A percentile compares a stretch with the other conserved stretches of the same genome.
Evolutionary conservation across 768 basidiomycete species (phyloP).

Genomic region (Podaxis carcinomalis): DNA sequence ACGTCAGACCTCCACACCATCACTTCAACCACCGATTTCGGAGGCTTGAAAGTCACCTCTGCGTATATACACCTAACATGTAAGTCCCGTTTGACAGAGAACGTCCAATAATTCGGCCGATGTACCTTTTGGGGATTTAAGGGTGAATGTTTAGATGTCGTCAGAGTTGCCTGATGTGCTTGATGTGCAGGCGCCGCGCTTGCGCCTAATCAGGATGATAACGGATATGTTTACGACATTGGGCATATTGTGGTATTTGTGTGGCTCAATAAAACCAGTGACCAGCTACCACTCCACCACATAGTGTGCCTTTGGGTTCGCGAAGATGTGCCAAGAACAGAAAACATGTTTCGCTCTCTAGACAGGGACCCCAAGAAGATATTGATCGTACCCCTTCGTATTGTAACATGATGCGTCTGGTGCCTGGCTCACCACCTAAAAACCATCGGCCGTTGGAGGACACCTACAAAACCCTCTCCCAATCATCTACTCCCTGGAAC

Average conservation of each 20-base stretch:
- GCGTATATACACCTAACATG: background rate
- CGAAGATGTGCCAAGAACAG: background rate
- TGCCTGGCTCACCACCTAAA: background rate
- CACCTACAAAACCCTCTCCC: background rate
- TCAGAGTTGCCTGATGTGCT: background rate
- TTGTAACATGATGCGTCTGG: background rate
- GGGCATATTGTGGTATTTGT: background rate
- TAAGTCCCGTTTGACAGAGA: background rate
- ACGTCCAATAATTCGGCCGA: background rate
- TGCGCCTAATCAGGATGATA: background rate
- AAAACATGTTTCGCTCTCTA: background rate
- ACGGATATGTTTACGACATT: background rate
- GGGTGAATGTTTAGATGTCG: background rate
- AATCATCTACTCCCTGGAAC: background rate
- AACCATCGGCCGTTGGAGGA: background rate
- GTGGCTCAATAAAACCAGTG: background rate
- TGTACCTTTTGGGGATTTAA: slow-evolving; percentile 1
- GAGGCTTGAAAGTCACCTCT: background rate
- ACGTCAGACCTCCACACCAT: background rate
- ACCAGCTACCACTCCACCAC: background rate
- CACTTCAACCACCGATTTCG: background rate
- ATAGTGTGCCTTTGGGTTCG: background rate
- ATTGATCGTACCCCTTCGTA: background rate
- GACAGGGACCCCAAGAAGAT: background rate
- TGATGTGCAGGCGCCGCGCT: background rate